Evolutionary conservation across 331 rosid genomes (phyloP), one percentile per base, ranked within the genome.

Genomic region (Cydonia oblonga): DNA sequence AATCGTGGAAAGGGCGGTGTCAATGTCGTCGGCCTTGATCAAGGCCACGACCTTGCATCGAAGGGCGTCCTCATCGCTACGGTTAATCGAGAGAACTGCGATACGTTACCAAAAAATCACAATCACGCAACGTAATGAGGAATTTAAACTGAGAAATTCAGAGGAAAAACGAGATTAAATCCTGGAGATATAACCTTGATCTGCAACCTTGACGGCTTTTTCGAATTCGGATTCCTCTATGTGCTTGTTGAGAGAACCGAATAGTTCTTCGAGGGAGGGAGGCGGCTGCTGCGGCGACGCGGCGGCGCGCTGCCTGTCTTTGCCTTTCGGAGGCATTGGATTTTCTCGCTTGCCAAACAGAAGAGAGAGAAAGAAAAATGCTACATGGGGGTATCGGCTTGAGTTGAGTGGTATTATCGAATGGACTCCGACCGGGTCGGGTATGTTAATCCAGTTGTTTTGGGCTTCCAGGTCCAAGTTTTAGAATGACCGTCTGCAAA

Each of bases 31-130:
- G 44, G 64, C 85, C 77, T 83, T 93, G 76, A 91, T 83, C 68
- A 91, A 70, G 2, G 96, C 96, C 58, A 91, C 89, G 60, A 89
- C 81, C 88, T 91, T 91, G 86, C 97, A 93, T 62, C 89, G 90
- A 67, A 91, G 74, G 4, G 97, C 96, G 77, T 91, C 98, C 65
- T 89, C 96, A 4, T 93, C 97, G 2, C 82, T 87, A 2, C 97
- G 87, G 6, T 90, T 80, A 58, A 88, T 61, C 4, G 89, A 80
- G 28, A 93, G 91, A 85, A 93, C 97, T 93, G 68, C 40, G 25
- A 71, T 64, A 20, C 38, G 42, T 62, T 77, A 52, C 20, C 22
- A 61, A 38, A 5, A 38, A 5, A 71, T 58, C 14, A 22, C 42
- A 44, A 10, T 32, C 54, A 11, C 23, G 20, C 5, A 65, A 19